Evolutionary conservation across 306 rosid genomes (phyloP).

Genomic region (Amphicarpaea edgeworthii): DNA sequence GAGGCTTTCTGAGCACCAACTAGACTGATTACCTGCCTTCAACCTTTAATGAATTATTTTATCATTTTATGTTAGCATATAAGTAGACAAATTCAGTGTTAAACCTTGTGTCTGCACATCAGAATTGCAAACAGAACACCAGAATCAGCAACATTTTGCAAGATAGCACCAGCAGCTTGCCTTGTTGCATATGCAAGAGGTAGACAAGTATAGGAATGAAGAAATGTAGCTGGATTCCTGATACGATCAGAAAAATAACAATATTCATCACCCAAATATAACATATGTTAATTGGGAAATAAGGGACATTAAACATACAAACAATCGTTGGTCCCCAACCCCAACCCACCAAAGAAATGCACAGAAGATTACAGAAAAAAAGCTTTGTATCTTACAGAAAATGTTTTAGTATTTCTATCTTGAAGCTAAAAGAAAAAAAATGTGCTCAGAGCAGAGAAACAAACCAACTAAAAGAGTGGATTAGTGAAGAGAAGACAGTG

Average conservation of each 20-base stretch:
- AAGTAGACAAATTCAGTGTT: slow-evolving; percentile 23
- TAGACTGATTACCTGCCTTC: slow-evolving; percentile 87
- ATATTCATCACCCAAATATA: slow-evolving; percentile 20
- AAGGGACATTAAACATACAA: slow-evolving; percentile 21
- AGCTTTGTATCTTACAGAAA: slow-evolving; percentile 13
- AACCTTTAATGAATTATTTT: slow-evolving; percentile 51
- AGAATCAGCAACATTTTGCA: slow-evolving; percentile 94
- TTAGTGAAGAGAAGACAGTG: slow-evolving; percentile 90
- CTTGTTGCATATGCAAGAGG: slow-evolving; percentile 93
- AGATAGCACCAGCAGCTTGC: slow-evolving; percentile 93
- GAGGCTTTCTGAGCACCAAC: slow-evolving; percentile 97
- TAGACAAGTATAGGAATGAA: slow-evolving; percentile 94
- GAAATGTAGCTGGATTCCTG: slow-evolving; percentile 98
- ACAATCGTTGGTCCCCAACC: slow-evolving; percentile 14
- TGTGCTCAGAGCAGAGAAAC: slow-evolving; percentile 61
- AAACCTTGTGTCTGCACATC: slow-evolving; percentile 95
- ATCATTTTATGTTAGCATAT: slow-evolving; percentile 32
- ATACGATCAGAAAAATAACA: slow-evolving; percentile 48
- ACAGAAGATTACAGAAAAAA: slow-evolving; percentile 22
- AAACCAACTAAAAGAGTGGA: slow-evolving; percentile 90
- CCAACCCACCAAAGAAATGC: slow-evolving; percentile 19
- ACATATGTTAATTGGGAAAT: slow-evolving; percentile 3
- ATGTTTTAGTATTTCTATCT: slow-evolving; percentile 11
- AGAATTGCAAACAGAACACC: slow-evolving; percentile 92
- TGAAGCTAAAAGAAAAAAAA: slow-evolving; percentile 6